Percentiles rank a stretch among this genome's conserved stretches.
phyloP scores from a whole-genome alignment of 352 stramenopile species.

The Phytophthora constricta region DNA sequence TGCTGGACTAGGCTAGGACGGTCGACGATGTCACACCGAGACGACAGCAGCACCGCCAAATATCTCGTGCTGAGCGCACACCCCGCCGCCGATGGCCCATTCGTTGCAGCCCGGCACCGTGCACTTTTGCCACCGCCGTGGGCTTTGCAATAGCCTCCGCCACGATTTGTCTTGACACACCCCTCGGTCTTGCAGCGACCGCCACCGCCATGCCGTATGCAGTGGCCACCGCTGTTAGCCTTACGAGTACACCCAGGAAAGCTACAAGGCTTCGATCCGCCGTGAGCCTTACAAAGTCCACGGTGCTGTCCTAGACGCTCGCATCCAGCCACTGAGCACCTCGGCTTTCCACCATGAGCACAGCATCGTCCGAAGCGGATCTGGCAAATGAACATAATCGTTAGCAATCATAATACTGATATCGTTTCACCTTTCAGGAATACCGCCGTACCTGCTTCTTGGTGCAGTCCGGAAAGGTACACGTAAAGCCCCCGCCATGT shows the following conservation, averaged over 20 bases:
- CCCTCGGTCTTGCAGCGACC: conserved; percentile 68
- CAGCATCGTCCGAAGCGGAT: conserved; percentile 79
- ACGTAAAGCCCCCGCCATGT: conserved; percentile 78
- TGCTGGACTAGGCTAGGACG: conserved; percentile 11
- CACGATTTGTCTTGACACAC: conserved; percentile 80
- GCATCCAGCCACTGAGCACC: conserved; percentile 70
- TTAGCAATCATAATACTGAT: too few relatives aligned
- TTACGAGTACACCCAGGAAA: conserved; percentile 66
- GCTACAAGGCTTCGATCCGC: conserved; percentile 71
- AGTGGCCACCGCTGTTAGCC: conserved; percentile 80
- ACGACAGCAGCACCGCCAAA: conserved; percentile 53
- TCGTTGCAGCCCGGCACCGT: conserved; percentile 59
- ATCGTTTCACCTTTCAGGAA: too few relatives aligned
- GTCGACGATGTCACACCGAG: conserved; percentile 48
- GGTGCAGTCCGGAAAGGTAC: conserved; percentile 65
- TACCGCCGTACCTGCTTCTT: conserved; percentile 78
- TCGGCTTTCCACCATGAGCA: conserved; percentile 76
- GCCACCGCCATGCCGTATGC: conserved; percentile 83
- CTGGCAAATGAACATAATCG: conserved; percentile 13
- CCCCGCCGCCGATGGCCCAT: conserved; percentile 74
- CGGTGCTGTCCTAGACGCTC: conserved; percentile 67
- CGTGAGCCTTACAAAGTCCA: conserved; percentile 83
- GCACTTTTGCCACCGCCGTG: conserved; percentile 87
- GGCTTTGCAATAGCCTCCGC: conserved; percentile 78
- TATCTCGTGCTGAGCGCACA: conserved; percentile 68